Evolutionary conservation across 192 early-diverging fungal genomes (phyloP).

Genomic region (Diversispora eburnea): DNA sequence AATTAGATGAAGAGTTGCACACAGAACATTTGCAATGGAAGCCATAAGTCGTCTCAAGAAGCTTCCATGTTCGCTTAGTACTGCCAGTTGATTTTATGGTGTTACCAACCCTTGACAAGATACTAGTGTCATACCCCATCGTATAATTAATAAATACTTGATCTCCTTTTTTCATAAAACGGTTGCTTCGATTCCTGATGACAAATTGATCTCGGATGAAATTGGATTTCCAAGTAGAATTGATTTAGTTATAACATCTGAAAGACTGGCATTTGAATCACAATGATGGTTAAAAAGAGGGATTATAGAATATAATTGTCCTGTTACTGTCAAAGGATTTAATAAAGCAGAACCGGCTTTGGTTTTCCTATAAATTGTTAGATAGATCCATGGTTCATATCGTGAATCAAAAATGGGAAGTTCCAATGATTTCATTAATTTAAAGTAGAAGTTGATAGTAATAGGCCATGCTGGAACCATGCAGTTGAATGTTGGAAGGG

Average conservation of each 20-base stretch:
- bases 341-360: neutral
- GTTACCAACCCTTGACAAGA: neutral
- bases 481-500: constrained; percentile 3
- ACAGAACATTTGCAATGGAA: no score
- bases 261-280: neutral
- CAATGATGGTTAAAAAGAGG: constrained; percentile 1
- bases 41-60: no score
- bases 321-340: neutral
- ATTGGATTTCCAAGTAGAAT: neutral
- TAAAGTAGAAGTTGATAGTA: neutral
- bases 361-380: constrained; percentile 6
- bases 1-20: no score
- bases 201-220: neutral
- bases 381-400: constrained; percentile 1
- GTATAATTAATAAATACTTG: constrained; percentile 11
- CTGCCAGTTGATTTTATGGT: no score
- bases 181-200: neutral
- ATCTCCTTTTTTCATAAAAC: neutral
- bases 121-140: neutral
- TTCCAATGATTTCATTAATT: neutral
- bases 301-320: constrained; percentile 7
- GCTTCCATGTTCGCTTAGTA: no score
- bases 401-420: neutral
- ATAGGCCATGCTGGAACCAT: neutral
- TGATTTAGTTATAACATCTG: neutral